Evolutionary conservation across 805 yeast genomes (phyloP).

Genomic region (Saturnispora mendoncae): DNA sequence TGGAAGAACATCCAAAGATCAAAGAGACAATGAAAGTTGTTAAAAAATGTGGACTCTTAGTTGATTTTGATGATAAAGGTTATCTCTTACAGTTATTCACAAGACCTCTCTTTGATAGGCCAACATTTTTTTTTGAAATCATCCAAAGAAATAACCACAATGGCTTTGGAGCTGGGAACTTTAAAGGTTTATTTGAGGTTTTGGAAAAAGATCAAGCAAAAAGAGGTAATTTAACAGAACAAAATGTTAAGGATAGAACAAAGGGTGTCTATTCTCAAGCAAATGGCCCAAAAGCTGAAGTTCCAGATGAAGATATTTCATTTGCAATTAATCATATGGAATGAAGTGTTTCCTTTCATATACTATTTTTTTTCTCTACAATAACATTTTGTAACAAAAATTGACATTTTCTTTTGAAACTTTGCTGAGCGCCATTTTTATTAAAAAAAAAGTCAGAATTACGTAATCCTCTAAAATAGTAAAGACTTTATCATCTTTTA

Average conservation of each 20-base stretch:
- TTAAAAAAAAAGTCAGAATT: background rate
- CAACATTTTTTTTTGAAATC: slow-evolving; percentile 73
- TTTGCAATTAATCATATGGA: background rate
- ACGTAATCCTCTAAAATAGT: background rate
- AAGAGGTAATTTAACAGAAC: slow-evolving; percentile 51
- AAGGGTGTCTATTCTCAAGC: background rate
- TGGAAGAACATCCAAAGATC: slow-evolving; percentile 32
- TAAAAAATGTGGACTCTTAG: slow-evolving; percentile 47
- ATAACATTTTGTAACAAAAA: too few species aligned
- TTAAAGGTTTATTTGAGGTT: slow-evolving; percentile 71
- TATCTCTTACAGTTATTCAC: slow-evolving; percentile 76
- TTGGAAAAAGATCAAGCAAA: slow-evolving; percentile 67
- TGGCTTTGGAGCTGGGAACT: slow-evolving; percentile 88
- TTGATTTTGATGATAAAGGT: slow-evolving; percentile 73
- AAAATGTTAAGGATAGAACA: slow-evolving; percentile 6
- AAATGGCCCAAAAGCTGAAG: background rate
- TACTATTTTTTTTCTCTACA: too few species aligned
- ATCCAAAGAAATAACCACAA: slow-evolving; percentile 72
- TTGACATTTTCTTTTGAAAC: too few species aligned
- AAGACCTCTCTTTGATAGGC: slow-evolving; percentile 66
- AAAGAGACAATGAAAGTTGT: slow-evolving; percentile 45
- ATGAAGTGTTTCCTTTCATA: background rate
- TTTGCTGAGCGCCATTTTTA: background rate
- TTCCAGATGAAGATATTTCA: background rate
- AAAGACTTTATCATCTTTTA: background rate